phyloP scores from a whole-genome alignment of 768 basidiomycete genomes.

The Trametes gibbosa region DNA sequence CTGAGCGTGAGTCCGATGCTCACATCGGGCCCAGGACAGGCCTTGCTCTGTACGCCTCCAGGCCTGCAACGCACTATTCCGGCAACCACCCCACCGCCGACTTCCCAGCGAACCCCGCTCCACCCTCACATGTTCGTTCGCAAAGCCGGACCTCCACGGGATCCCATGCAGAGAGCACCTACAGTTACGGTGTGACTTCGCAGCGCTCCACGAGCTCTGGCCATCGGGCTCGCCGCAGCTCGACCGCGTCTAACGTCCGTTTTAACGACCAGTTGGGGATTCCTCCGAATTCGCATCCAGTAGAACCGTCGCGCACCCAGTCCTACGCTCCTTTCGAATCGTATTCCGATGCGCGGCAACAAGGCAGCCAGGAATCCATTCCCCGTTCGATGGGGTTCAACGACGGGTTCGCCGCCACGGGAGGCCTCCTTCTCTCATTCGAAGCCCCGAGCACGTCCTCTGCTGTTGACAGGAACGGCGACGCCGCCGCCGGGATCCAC shows the following conservation, averaged over 20 bases:
- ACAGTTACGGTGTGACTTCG: not conserved
- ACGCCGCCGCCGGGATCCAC: constrained; percentile 18
- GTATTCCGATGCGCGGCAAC: not conserved
- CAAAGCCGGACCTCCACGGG: constrained; percentile 7
- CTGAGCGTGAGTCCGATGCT: not conserved
- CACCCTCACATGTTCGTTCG: not conserved
- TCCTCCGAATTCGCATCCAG: not conserved
- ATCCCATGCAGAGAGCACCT: constrained; percentile 12
- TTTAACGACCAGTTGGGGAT: not conserved
- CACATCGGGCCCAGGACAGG: constrained; percentile 17
- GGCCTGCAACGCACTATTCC: constrained; percentile 2
- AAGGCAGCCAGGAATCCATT: constrained; percentile 14
- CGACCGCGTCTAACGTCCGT: not conserved
- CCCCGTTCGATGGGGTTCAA: constrained; percentile 9
- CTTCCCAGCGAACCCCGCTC: not conserved
- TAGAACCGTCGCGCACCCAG: not conserved
- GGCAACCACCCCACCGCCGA: not conserved
- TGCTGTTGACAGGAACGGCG: constrained; percentile 18
- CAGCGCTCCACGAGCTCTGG: constrained; percentile 1
- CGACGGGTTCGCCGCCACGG: not conserved
- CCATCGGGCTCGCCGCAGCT: constrained; percentile 5
- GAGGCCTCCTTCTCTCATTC: constrained; percentile 18
- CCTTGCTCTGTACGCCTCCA: constrained; percentile 17
- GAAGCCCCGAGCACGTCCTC: constrained; percentile 14
- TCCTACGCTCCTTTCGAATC: constrained; percentile 3